Evolutionary conservation across 495 filamentous ascomycete genomes (phyloP).

Genomic region (Neurospora sp.): DNA sequence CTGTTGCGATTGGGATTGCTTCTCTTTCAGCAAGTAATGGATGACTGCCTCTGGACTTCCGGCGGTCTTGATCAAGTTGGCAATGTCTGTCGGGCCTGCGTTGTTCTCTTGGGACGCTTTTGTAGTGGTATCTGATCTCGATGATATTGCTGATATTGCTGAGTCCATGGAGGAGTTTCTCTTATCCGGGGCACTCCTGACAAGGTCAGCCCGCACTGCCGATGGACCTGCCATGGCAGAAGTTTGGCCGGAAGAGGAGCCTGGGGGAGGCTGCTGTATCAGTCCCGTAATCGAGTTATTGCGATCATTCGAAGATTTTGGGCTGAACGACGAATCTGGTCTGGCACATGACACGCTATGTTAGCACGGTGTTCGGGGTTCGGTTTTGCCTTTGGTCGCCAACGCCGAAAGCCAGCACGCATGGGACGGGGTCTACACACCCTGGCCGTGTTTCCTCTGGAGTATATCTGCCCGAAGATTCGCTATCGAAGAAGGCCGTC

Average conservation of each 20-base stretch:
- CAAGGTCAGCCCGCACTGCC: constrained; percentile 17
- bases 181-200: constrained; percentile 27
- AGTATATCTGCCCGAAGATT: constrained; percentile 24
- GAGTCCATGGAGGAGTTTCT: constrained; percentile 94
- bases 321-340: constrained; percentile 15
- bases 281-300: constrained; percentile 25
- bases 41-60: constrained; percentile 87
- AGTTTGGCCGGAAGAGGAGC: constrained; percentile 14
- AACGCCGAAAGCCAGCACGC: constrained; percentile 5
- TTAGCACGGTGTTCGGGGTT: constrained; percentile 14
- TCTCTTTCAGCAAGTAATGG: constrained; percentile 80
- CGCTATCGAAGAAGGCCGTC: constrained; percentile 24
- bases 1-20: constrained; percentile 74
- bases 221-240: constrained; percentile 25
- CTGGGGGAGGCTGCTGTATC: constrained; percentile 28
- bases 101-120: constrained; percentile 51
- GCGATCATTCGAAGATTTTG: constrained; percentile 33
- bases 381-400: constrained; percentile 4
- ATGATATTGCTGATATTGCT: constrained; percentile 76
- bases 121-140: constrained; percentile 47
- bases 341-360: constrained; percentile 20
- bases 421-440: constrained; percentile 19
- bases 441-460: constrained; percentile 22
- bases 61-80: constrained; percentile 64
- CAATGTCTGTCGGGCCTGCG: constrained; percentile 50